Base-by-base conservation (phyloP, 2,329 filamentous ascomycete species). In the Trichothecium roseum region DNA sequence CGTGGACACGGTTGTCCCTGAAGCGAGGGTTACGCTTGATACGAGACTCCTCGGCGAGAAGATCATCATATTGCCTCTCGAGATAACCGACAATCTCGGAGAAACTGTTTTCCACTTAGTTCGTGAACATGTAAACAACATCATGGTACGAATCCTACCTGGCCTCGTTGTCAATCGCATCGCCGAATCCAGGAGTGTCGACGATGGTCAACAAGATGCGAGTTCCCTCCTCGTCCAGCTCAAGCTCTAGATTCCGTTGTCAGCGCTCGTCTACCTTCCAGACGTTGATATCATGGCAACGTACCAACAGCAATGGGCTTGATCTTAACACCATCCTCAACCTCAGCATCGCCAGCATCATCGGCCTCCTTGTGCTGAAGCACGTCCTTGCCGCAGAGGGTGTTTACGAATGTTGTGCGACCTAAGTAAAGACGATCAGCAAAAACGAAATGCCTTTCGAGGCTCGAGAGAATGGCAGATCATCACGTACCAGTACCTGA, bases 1-100 rank as follows among this genome's bases (percentile, higher is more conserved):
- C 91, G 58, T 98, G 91, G 33, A 98, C 86, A 69, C 91, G 85
- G 70, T 98, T 96, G 69, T 98, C 91, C 57, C 91, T 82, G 82
- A 98, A 98, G 56, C 91, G 81, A 51, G 91, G 91, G 72, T 98
- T 98, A 87, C 91, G 91, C 84, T 98, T 98, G 74, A 98, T 98
- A 72, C 91, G 86, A 54, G 91, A 96, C 71, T 98, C 91, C 69
- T 96, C 89, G 43, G 91, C 89, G 52, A 98, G 77, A 72, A 98
- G 96, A 61, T 96, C 88, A 65, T 98, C 91, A 65, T 96, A 96
- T 78, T 98, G 89, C 68, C 89, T 80, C 74, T 98, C 91, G 54
- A 98, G 84, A 67, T 94, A 95, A 50, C 88, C 89, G 50, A 94
- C 88, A 54, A 98, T 98, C 66, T 96, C 91, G 52, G 83, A 82